Base-by-base conservation (phyloP, 257 asterid genomes). In the Nicotiana tabacum region DNA sequence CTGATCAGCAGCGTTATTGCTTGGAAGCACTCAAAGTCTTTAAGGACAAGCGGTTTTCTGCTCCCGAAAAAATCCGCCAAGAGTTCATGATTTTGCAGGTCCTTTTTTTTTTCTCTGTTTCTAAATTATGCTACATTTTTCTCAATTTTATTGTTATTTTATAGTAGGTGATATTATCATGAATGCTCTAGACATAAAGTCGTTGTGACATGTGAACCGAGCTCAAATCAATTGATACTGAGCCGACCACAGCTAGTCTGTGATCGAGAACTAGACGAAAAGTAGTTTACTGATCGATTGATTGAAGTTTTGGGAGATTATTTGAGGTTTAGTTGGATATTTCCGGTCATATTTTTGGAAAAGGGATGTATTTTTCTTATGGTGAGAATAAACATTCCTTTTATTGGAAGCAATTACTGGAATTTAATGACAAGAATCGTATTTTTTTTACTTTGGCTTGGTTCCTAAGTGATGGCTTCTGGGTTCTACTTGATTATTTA, bases 1-100 rank as follows among this genome's bases (percentile, higher is more conserved):
- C 66, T 64, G 93, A 91, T 88, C 97, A 95, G 86, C 85, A 90
- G n/a, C 88, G 92, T 29, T 61, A 82, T 90, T 93, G 97, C 86
- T 66, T 88, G 64, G 91, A 93, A 86, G 95, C 97, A 76, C 94
- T 92, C 46, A 82, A 81, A 39, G 84, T 77, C 83, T 85, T 93
- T 81, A 91, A 91, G 82, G 79, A 78, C 37, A 93, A 91, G 68
- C 70, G 81, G 83, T 37, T 88, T 66, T 77, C 83, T 79, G 82
- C 91, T 65, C 92, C 92, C 21, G 88, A 90, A 9, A 66, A 58
- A 39, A 90, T 95, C 80, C 88, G 84, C 39, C 89, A 85, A 56
- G 98, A 95, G 86, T 89, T 87, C 80, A 65, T 35, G 65, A 81
- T 77, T 67, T 81, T 89, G 78, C 88, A 89, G 90, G 92, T 89